Evolutionary conservation across 805 yeast genomes (phyloP).

Genomic region (Yamadazyma endophytica): DNA sequence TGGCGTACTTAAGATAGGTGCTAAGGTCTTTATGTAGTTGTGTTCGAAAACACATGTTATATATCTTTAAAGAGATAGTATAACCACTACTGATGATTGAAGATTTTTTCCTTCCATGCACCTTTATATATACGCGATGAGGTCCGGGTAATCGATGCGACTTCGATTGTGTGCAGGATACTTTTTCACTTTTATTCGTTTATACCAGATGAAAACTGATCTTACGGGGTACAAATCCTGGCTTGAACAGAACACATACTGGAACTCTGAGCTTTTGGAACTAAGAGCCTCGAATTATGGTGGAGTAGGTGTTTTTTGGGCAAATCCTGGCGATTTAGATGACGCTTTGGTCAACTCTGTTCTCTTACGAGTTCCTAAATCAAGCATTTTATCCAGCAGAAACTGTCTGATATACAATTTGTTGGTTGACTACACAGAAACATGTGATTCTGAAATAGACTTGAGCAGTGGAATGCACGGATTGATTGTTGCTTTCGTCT

Average conservation of each 20-base stretch:
- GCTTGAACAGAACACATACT: constrained; percentile 53
- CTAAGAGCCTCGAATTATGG: constrained; percentile 29
- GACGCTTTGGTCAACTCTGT: constrained; percentile 15
- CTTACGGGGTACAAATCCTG: constrained; percentile 40
- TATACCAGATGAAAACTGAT: not conserved
- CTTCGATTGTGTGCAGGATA: not conserved
- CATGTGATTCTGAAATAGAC: constrained; percentile 28
- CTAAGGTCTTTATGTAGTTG: constrained; percentile 42
- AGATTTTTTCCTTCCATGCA: constrained; percentile 20
- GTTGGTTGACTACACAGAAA: constrained; percentile 45
- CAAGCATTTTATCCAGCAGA: constrained; percentile 51
- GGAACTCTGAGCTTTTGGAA: constrained; percentile 35
- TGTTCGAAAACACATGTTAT: constrained; percentile 42
- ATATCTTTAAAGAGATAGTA: constrained; percentile 63
- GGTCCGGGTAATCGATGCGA: constrained; percentile 6
- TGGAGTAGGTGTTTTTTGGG: constrained; percentile 74
- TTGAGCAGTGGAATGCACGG: constrained; percentile 54
- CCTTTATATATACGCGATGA: constrained; percentile 2
- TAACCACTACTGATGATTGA: constrained; percentile 75
- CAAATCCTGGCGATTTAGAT: constrained; percentile 12
- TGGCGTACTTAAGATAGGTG: constrained; percentile 34
- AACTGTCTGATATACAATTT: constrained; percentile 65
- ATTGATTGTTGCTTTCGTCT: constrained; percentile 64
- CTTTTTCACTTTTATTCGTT: not conserved
- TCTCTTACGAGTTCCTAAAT: constrained; percentile 60